Evolutionary conservation across 257 asterid genomes (phyloP).

Genomic region (Prunella vulgaris): DNA sequence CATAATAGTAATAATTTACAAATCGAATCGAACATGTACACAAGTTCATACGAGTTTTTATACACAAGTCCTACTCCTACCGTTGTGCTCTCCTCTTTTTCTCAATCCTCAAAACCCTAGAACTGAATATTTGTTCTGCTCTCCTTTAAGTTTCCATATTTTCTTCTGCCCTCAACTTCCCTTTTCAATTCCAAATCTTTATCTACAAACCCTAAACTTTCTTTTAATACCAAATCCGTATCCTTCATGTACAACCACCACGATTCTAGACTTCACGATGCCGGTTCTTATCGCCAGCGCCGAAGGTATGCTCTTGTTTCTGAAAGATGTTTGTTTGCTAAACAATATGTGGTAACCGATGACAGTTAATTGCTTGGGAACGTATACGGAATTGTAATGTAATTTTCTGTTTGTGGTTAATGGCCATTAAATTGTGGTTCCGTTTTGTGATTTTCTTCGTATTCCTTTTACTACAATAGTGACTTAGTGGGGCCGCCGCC

Average conservation of each 20-base stretch:
- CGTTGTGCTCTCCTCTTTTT: not conserved
- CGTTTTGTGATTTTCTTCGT: conserved; percentile 1
- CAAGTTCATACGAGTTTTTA: too few relatives aligned
- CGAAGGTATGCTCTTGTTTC: conserved; percentile 50
- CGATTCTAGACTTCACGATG: conserved; percentile 67
- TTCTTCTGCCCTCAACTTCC: not conserved
- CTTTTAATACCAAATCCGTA: conserved; percentile 6
- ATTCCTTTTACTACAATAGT: conserved; percentile 32
- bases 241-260: conserved; percentile 44
- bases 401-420: not conserved
- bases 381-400: not conserved
- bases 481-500: conserved; percentile 62
- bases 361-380: not conserved
- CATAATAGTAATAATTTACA: too few relatives aligned
- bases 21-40: too few relatives aligned
- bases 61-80: not conserved
- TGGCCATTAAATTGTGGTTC: not conserved
- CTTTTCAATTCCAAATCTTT: conserved; percentile 16
- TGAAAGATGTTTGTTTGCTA: not conserved
- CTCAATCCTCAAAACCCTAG: conserved; percentile 12
- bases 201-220: conserved; percentile 27
- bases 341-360: not conserved
- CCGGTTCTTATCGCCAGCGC: conserved; percentile 74
- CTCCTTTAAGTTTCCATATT: not conserved
- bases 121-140: not conserved